A percentile compares a stretch with the other conserved stretches of the same genome.
Evolutionary conservation across 208 protist genomes (phyloP).

Genomic region (Trypanosomatidae sp.): DNA sequence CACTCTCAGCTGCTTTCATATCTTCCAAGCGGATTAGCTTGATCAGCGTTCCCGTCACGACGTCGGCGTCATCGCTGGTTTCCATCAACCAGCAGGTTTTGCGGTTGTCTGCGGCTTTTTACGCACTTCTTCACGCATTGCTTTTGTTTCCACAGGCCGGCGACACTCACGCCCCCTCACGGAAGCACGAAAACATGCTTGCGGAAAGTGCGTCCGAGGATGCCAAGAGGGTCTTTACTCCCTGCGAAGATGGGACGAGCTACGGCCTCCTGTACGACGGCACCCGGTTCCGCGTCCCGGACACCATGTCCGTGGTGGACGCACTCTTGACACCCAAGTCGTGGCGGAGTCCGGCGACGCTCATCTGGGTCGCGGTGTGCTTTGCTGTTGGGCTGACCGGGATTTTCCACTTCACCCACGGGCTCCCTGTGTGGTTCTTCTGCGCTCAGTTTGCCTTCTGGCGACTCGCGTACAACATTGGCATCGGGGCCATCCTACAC

Average conservation of each 20-base stretch:
- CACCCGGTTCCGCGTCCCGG: slow-evolving; percentile 55
- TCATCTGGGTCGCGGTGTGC: slow-evolving; percentile 52
- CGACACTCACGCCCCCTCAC: background rate
- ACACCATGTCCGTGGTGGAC: slow-evolving; percentile 69
- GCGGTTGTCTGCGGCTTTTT: background rate
- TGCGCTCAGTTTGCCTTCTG: slow-evolving; percentile 90
- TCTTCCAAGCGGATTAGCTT: background rate
- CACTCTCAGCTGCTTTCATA: background rate
- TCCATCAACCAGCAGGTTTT: background rate
- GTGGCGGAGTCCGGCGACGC: slow-evolving; percentile 46
- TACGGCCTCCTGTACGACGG: slow-evolving; percentile 54
- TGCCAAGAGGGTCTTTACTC: background rate
- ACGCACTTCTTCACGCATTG: background rate
- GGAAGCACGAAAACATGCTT: background rate
- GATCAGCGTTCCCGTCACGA: background rate
- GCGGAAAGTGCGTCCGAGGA: background rate
- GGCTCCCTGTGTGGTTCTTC: slow-evolving; percentile 72
- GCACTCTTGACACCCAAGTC: slow-evolving; percentile 49
- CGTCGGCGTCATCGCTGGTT: background rate
- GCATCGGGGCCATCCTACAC: slow-evolving; percentile 88
- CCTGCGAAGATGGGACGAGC: slow-evolving; percentile 14
- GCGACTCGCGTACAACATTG: slow-evolving; percentile 93
- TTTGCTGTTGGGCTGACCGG: slow-evolving; percentile 33
- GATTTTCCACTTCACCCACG: slow-evolving; percentile 37
- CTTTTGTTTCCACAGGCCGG: background rate